Conservation (phyloP, 2,329 filamentous ascomycete genomes). For the Cadophora sp. region DNA sequence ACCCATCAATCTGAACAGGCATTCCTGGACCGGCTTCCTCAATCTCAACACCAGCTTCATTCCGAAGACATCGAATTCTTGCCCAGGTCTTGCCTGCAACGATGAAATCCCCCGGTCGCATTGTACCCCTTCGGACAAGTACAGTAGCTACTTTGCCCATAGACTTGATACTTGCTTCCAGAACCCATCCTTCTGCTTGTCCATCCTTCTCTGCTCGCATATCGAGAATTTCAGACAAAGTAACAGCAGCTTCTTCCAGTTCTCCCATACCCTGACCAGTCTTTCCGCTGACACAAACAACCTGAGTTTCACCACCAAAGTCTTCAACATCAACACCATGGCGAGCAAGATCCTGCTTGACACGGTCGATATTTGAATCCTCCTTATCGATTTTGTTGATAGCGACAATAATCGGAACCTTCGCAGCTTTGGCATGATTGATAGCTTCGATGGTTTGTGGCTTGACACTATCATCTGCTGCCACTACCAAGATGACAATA, state of each 20-base stretch:
- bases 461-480: conserved; percentile 96
- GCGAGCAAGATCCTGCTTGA: conserved; percentile 85
- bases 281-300: conserved; percentile 89
- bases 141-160: conserved; percentile 87
- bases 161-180: conserved; percentile 88
- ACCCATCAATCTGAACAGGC: conserved; percentile 93
- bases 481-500: conserved; percentile 94
- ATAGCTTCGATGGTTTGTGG: conserved; percentile 96
- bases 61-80: conserved; percentile 80
- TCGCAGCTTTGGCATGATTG: conserved; percentile 86
- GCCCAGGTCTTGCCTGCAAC: conserved; percentile 91
- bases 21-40: conserved; percentile 82
- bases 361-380: conserved; percentile 78
- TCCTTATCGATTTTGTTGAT: conserved; percentile 97
- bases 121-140: conserved; percentile 85
- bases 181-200: conserved; percentile 88
- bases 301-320: conserved; percentile 92
- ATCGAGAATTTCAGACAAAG: conserved; percentile 88
- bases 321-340: conserved; percentile 93
- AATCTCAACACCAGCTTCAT: conserved; percentile 80
- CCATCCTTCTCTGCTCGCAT: conserved; percentile 81
- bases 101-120: conserved; percentile 80
- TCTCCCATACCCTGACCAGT: conserved; percentile 91
- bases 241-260: conserved; percentile 87
- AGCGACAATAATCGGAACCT: conserved; percentile 95